Percentiles rank a stretch among this genome's conserved stretches.
Conservation (phyloP, 108 stramenopile genomes). For the Pseudonitzschia multistriata region DNA sequence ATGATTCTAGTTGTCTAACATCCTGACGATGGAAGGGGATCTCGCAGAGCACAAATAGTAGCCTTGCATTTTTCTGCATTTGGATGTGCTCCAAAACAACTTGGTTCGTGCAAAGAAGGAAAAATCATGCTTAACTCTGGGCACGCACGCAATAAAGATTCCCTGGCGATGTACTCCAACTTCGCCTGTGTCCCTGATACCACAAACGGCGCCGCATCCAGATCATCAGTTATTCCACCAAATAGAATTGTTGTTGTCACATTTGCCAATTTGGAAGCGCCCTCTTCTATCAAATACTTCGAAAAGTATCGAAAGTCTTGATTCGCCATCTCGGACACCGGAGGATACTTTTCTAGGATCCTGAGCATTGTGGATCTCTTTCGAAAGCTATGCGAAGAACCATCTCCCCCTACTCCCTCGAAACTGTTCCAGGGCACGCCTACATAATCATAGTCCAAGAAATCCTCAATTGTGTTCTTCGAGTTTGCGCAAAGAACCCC, state of each 20-base stretch:
- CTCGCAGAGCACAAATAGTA: slow-evolving; percentile 55
- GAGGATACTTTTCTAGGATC: slow-evolving; percentile 23
- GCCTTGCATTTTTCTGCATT: slow-evolving; percentile 43
- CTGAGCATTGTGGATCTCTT: slow-evolving; percentile 46
- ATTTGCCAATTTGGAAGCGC: slow-evolving; percentile 15
- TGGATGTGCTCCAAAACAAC: slow-evolving; percentile 69
- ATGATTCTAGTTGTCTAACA: too few species aligned
- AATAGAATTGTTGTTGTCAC: slow-evolving; percentile 27
- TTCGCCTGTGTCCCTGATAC: slow-evolving; percentile 48
- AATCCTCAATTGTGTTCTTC: slow-evolving; percentile 4
- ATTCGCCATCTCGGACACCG: slow-evolving; percentile 14
- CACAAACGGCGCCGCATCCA: slow-evolving; percentile 37
- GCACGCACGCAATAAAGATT: slow-evolving; percentile 41
- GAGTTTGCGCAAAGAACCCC: slow-evolving; percentile 52
- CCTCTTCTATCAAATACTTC: slow-evolving; percentile 27
- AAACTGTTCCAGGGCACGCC: slow-evolving; percentile 35
- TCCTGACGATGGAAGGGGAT: slow-evolving; percentile 35
- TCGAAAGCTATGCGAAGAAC: slow-evolving; percentile 38
- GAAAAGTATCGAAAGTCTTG: slow-evolving; percentile 36
- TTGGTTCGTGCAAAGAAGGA: slow-evolving; percentile 56
- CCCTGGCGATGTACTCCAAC: slow-evolving; percentile 33
- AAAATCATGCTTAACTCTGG: slow-evolving; percentile 59
- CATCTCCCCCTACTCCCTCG: slow-evolving; percentile 48
- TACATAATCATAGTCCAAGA: slow-evolving; percentile 33
- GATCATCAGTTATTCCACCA: slow-evolving; percentile 33